phyloP scores from a whole-genome alignment of 495 filamentous ascomycete species.

The Podospora pseudocomata region DNA sequence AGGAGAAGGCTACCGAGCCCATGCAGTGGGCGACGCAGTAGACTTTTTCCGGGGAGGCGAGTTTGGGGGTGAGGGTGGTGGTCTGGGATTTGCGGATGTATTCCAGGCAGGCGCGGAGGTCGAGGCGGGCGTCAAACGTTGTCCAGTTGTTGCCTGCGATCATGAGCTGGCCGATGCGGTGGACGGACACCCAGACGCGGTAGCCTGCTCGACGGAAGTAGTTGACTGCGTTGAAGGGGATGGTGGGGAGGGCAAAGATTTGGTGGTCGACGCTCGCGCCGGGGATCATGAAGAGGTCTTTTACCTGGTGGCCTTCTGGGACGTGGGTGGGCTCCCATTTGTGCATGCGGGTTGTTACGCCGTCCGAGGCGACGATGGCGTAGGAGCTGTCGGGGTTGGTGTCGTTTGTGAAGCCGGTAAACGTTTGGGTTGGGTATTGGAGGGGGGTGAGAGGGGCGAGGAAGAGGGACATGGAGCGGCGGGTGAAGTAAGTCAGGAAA shows the following conservation, averaged over 20 bases:
- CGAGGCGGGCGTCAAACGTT: constrained; percentile 59
- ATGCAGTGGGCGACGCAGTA: constrained; percentile 67
- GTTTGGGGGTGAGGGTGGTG: neutral
- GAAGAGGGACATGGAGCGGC: constrained; percentile 52
- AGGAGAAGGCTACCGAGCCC: constrained; percentile 57
- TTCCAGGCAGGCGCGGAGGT: constrained; percentile 56
- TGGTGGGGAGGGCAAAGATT: constrained; percentile 62
- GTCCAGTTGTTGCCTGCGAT: constrained; percentile 53
- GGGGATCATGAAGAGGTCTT: constrained; percentile 58
- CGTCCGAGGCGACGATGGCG: constrained; percentile 47
- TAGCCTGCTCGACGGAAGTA: constrained; percentile 61
- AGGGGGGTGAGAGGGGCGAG: constrained; percentile 53
- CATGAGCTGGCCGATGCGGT: constrained; percentile 57
- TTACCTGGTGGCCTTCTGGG: constrained; percentile 30
- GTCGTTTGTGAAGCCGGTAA: constrained; percentile 48
- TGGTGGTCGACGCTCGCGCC: constrained; percentile 61
- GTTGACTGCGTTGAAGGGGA: constrained; percentile 61
- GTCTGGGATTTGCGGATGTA: constrained; percentile 43
- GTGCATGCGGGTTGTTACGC: constrained; percentile 51
- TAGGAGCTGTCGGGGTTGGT: constrained; percentile 39
- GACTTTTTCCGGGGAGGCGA: constrained; percentile 35
- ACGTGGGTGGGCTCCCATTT: constrained; percentile 51
- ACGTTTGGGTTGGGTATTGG: constrained; percentile 50
- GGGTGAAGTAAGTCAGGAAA: constrained; percentile 56
- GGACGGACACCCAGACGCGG: constrained; percentile 55